Base-by-base conservation (phyloP, 768 basidiomycete species). In the Lyophyllum atratum region DNA sequence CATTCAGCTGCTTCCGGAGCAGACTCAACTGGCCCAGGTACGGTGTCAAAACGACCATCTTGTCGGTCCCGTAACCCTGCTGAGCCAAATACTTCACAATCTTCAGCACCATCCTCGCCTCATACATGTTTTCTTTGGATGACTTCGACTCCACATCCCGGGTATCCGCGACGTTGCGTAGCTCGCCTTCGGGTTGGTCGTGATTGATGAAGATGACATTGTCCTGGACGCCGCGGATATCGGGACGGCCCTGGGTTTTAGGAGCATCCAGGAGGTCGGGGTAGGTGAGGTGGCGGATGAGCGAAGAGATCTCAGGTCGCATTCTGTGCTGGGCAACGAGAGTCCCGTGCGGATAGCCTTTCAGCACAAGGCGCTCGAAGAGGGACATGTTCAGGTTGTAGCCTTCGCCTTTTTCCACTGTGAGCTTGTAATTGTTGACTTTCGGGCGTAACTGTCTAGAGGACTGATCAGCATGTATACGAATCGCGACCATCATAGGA, bases 361-460 rank as follows among this genome's bases (percentile, higher is more conserved):
- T 78, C 10, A 82, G 66, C n/a, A 89, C 83, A 1, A 89, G 77
- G 4, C 87, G 83, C 59, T 90, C 89, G 59, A 90, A 90, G 0
- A 90, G 71, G 0, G 86, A 87, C 48, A 76, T 71, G 55, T 90
- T 90, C 21, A 90, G 74, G 56, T 89, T 85, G 61, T 75, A 89
- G 3, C 86, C 87, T 2, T 85, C 80, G 1, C 77, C 83, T 58
- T 86, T 88, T 66, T 90, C 88, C 1, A 68, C 80, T 0, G 86
- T 89, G 24, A 90, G 70, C 0, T 64, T 47, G 55, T 89, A 90
- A 54, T 83, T 80, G 58, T 84, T 87, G 56, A 88, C 84, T 68
- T 88, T 90, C 0, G 88, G 88, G 1, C 89, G 85, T 11, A 90
- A 74, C 68, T 90, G 88, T 68, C 87, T 89, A 46, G 42, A 8